Base-by-base conservation (phyloP, 108 stramenopile genomes). In the Skeletonema marinoi region DNA sequence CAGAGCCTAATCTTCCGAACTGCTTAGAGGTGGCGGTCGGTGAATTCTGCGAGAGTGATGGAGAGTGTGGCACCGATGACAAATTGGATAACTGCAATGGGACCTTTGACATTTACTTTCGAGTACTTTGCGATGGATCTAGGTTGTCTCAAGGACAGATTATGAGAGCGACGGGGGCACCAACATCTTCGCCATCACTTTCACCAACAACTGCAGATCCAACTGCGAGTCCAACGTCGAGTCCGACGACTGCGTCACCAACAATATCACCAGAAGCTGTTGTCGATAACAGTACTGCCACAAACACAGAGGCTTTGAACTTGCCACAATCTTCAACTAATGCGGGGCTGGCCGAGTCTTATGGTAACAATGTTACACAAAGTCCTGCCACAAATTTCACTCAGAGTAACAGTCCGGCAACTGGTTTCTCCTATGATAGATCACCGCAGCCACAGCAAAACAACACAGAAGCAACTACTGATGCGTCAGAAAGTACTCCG, bases 41-140 rank as follows among this genome's bases (percentile, higher is more conserved):
- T 30, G 65, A 83, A 38, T 41, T 83, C n/a, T 83, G 82, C 56
- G 82, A 77, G 63, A 66, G 44, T 29, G 44, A 60, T 38, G 82
- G 82, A 16, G 82, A 83, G 32, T 83, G 82, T 70, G 82, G 62
- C 61, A 83, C 76, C 1, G 32, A 58, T 68, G 82, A 83, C 39
- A 65, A 66, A 25, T 62, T 83, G 32, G 69, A 83, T 62, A 83
- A 83, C 33, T 83, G 82, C 56, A 6, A 7, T 56, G 75, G 71
- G 13, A 83, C 82, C 0, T 77, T 60, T 60, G 82, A 83, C 44
- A 38, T 83, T 41, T 83, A 83, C 41, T 71, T 70, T 46, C 59
- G 82, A 64, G 76, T 83, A 44, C 68, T 73, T 35, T 83, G 82
- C 31, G 72, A 60, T 30, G 72, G 51, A 11, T 60, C 51, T 17